Base-by-base conservation (phyloP, 306 rosid genomes). In the Ochetophila trinervis region DNA sequence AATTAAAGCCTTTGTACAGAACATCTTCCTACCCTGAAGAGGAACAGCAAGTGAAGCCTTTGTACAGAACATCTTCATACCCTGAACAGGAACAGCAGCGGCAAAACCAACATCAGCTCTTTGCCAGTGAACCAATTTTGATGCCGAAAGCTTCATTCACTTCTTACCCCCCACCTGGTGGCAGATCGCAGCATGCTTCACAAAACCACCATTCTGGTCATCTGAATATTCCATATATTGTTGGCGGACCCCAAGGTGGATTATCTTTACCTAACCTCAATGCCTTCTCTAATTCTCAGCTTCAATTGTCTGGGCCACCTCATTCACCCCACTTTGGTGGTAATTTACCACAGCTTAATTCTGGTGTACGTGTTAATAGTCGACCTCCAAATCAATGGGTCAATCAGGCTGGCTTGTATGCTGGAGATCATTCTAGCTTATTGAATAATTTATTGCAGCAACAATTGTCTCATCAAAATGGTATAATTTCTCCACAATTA, bases 41-140 rank as follows among this genome's bases (percentile, higher is more conserved):
- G 54, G 48, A 44, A 21, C 72, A 57, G 30, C 71, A 37, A 20
- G 58, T 10, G 4, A 83, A 83, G 57, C 74, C 86, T 69, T 66
- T 93, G 86, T 83, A 86, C 78, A 84, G 97, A 82, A 81, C 97
- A 24, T 86, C 90, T 62, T 88, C 99, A 34, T 88, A 88, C 83
- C 95, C 99, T 62, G 99, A 90, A 58, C 20, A 50, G 54, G 48
- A 44, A 21, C 72, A 57, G 18, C 56, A 12, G 22, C 64, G 42
- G 9, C 72, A 56, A 23, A 73, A 69, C 23, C 81, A 61, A 30
- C 84, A 74, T 60, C 96, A 86, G 60, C 85, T 83, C 58, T 76
- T 78, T 73, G 76, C 91, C 34, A 82, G 87, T 65, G 97, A 90
- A 71, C 82, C 90, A 8, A 85, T 83, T 66, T 51, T 60, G 54